Base-by-base conservation (phyloP, 768 basidiomycete species). In the Leccinum pellstonianum region DNA sequence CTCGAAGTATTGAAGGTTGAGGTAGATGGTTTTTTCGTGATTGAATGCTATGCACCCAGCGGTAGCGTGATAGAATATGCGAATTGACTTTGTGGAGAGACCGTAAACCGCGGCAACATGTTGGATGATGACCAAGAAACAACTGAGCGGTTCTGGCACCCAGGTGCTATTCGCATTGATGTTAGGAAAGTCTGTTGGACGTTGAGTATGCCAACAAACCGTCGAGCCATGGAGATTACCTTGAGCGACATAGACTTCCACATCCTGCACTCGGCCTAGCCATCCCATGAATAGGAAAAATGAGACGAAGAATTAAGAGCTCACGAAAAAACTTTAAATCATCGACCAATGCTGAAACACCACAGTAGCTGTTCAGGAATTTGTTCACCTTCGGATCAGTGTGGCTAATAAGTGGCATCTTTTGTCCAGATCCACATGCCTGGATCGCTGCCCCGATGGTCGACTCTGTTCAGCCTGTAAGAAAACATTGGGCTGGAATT, bases 1-100 rank as follows among this genome's bases (percentile, higher is more conserved):
- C 66, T 90, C 81, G 64, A 84, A 93, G 70, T 88, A 95, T 37
- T 91, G 81, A n/a, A 93, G 76, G 70, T 96, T 97, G 58, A 96
- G 73, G 74, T 93, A 97, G 14, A 98, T 79, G 54, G 85, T 88
- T 2, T 89, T 91, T 55, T 85, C 83, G 23, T 90, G 80, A 72
- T 98, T 98, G 80, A 98, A 98, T 1, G 94, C 96, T 57, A 97
- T 95, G n/a, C 89, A 75, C 2, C 86, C 93, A 12, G 77, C 74
- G 3, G 78, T 67, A 21, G 12, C 9, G 10, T 31, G 31, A 31
- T 31, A 31, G 73, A 98, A 98, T 10, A 98, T 82, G 65, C 93
- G 90, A 52, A 95, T 67, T 37, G 86, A 87, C 0, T 79, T 72
- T n/a, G 84, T 70, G 1, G 90, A 85, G 35, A 97, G 81, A 62